Percentiles rank a stretch among this genome's conserved stretches.
Conservation (phyloP, 257 asterid species). For the Solanum appendiculatum region DNA sequence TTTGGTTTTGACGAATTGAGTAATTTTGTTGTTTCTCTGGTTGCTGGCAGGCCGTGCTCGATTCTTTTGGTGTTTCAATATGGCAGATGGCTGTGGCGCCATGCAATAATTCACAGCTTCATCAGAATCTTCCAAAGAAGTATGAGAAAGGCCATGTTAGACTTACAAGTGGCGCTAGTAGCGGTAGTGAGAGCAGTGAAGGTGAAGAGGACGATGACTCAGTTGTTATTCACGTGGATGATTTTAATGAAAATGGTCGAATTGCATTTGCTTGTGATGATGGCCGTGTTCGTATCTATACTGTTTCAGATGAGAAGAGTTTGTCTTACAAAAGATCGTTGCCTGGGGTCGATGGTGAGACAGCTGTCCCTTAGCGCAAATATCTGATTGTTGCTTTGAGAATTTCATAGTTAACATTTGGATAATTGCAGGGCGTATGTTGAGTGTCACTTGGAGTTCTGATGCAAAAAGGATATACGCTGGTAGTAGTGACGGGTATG, state of each 20-base stretch:
- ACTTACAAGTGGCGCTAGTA: slow-evolving; percentile 18
- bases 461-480: slow-evolving; percentile 67
- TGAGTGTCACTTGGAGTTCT: slow-evolving; percentile 82
- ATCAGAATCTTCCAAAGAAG: slow-evolving; percentile 4
- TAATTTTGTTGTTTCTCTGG: background rate
- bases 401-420: background rate
- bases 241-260: slow-evolving; percentile 19
- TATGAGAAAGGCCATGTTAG: slow-evolving; percentile 45
- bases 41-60: slow-evolving; percentile 60
- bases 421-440: slow-evolving; percentile 44
- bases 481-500: slow-evolving; percentile 94
- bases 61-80: slow-evolving; percentile 63
- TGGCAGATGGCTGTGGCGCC: slow-evolving; percentile 96
- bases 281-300: slow-evolving; percentile 76
- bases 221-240: slow-evolving; percentile 27
- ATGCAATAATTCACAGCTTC: slow-evolving; percentile 6
- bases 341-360: slow-evolving; percentile 95
- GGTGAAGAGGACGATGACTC: slow-evolving; percentile 36
- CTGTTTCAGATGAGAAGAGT: slow-evolving; percentile 24
- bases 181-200: slow-evolving; percentile 38
- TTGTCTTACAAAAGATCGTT: slow-evolving; percentile 41
- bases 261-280: slow-evolving; percentile 86
- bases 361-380: slow-evolving; percentile 6
- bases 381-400: background rate
- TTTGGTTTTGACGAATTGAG: background rate